phyloP scores from a whole-genome alignment of 371 early-diverging fungal genomes.

The Mucor mucedo region DNA sequence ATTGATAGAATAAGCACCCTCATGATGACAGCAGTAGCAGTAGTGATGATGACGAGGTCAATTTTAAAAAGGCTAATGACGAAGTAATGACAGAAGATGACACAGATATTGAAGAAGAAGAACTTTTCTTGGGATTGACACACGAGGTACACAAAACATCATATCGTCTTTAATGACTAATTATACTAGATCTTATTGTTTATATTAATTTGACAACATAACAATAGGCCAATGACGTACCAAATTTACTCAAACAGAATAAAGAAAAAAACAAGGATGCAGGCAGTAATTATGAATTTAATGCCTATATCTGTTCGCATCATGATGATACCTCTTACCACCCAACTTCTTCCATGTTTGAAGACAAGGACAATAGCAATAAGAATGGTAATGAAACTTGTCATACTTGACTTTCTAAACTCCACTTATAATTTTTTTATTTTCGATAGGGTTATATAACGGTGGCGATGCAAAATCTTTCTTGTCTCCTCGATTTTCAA shows the following conservation, averaged over 20 bases:
- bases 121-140: constrained; percentile 10
- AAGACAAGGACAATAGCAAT: constrained; percentile 7
- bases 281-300: background rate
- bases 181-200: background rate
- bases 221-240: constrained; percentile 8
- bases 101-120: constrained; percentile 37
- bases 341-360: constrained; percentile 10
- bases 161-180: background rate
- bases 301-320: constrained; percentile 5
- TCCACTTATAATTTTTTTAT: background rate
- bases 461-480: constrained; percentile 1
- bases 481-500: constrained; percentile 3
- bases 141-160: constrained; percentile 14
- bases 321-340: constrained; percentile 7
- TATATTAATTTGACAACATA: constrained; percentile 6
- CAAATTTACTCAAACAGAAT: background rate
- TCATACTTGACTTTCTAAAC: constrained; percentile 10
- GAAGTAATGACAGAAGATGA: constrained; percentile 33
- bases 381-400: constrained; percentile 13
- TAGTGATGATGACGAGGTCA: background rate
- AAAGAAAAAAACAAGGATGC: background rate
- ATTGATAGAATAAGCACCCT: background rate
- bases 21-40: constrained; percentile 1
- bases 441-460: background rate
- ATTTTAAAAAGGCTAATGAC: constrained; percentile 11